Percentiles rank a stretch among this genome's conserved stretches.
These are phyloP conservation scores for Fibroporia radiculosa DNA, from an alignment of 768 basidiomycete genomes.

Conservation along the genomic window DNA sequence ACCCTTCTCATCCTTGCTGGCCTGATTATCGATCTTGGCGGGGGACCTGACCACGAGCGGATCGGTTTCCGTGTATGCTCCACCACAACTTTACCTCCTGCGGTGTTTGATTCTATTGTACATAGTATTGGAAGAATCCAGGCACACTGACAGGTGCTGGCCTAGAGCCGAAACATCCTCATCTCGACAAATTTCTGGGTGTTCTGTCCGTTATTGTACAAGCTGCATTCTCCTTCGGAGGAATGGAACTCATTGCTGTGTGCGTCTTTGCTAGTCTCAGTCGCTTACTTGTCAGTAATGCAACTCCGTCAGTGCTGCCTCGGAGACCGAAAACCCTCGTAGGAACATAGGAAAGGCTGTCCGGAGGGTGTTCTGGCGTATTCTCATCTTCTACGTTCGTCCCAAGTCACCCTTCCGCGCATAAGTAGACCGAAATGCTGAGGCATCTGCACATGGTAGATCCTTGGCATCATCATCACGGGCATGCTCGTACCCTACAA, in stretches of 20 bases:
- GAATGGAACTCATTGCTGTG: constrained; percentile 90
- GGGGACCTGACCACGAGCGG: constrained; percentile 76
- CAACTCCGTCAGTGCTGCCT: constrained; percentile 61
- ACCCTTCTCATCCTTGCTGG: constrained; percentile 48
- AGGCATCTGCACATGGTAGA: constrained; percentile 33
- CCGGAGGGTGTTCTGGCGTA: constrained; percentile 61
- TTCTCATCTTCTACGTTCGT: constrained; percentile 56
- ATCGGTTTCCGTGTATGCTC: constrained; percentile 38
- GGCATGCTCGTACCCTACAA: constrained; percentile 78
- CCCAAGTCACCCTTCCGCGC: constrained; percentile 25
- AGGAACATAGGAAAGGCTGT: constrained; percentile 53
- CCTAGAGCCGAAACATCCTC: constrained; percentile 23
- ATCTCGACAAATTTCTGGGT: constrained; percentile 72
- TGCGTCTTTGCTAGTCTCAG: constrained; percentile 15
- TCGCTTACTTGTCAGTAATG: background rate
- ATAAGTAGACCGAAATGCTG: no score
- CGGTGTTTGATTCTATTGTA: background rate
- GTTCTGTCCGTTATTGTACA: constrained; percentile 69
- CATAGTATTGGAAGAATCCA: constrained; percentile 72
- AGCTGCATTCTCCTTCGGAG: constrained; percentile 90
- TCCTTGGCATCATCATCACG: constrained; percentile 59
- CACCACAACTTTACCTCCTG: background rate
- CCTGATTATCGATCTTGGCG: constrained; percentile 77
- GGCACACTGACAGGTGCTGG: constrained; percentile 73
- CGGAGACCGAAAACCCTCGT: constrained; percentile 83